Evolutionary conservation across 148 eudicot species (phyloP).

Genomic region (Rhododendron molle): DNA sequence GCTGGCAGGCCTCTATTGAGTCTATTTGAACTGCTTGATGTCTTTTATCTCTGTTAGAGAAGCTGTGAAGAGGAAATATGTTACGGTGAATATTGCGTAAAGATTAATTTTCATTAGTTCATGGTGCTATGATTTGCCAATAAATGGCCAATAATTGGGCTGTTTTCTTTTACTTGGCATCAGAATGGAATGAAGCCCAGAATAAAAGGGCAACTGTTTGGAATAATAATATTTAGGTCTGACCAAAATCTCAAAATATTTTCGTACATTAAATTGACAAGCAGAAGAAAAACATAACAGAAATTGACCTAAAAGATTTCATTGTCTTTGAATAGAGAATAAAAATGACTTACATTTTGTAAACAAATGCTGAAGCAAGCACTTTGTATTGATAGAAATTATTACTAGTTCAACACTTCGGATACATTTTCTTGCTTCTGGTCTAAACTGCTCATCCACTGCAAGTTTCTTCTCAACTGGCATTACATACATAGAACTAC

Average conservation of each 20-base stretch:
- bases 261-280: not conserved
- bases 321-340: not conserved
- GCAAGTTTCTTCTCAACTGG: not conserved
- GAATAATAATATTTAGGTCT: not conserved
- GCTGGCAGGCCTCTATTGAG: not conserved
- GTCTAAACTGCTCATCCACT: not conserved
- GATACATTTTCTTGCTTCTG: not conserved
- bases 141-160: not conserved
- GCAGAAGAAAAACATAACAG: not conserved
- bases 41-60: not conserved
- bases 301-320: not conserved
- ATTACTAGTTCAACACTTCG: not conserved
- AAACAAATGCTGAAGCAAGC: not conserved
- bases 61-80: not conserved
- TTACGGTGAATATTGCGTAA: not conserved
- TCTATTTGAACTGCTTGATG: not conserved
- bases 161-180: not conserved
- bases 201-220: not conserved
- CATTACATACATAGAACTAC: not conserved
- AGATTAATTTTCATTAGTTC: not conserved
- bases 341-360: not conserved
- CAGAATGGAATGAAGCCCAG: not conserved
- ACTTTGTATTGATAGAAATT: not conserved
- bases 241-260: not conserved
- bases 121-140: not conserved